Evolutionary conservation across 495 filamentous ascomycete genomes (phyloP).

Genomic region (Neurospora tetraspora): DNA sequence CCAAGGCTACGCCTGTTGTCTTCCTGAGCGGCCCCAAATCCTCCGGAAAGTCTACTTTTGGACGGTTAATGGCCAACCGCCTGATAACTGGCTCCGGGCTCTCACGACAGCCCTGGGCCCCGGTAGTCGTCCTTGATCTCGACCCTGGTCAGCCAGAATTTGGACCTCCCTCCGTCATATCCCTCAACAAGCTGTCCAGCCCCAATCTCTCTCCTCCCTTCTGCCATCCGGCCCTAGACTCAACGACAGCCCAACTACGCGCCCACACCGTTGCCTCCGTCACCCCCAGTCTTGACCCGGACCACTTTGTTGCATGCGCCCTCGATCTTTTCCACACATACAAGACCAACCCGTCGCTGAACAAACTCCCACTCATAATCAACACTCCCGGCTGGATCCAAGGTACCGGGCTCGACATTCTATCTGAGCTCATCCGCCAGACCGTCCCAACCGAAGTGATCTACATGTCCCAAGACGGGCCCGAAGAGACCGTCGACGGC

Average conservation of each 20-base stretch:
- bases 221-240: slow-evolving; percentile 47
- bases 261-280: slow-evolving; percentile 65
- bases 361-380: slow-evolving; percentile 55
- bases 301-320: slow-evolving; percentile 57
- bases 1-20: slow-evolving; percentile 31
- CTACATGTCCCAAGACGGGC: slow-evolving; percentile 66
- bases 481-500: slow-evolving; percentile 50
- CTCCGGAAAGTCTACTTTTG: slow-evolving; percentile 81
- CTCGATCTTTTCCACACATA: slow-evolving; percentile 61
- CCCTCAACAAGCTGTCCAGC: slow-evolving; percentile 51
- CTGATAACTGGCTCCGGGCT: slow-evolving; percentile 43
- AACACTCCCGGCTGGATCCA: slow-evolving; percentile 81
- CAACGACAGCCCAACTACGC: slow-evolving; percentile 28
- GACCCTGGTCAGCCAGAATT: slow-evolving; percentile 83
- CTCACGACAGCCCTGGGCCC: slow-evolving; percentile 18
- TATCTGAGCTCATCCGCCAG: slow-evolving; percentile 49
- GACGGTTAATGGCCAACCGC: slow-evolving; percentile 63
- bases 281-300: slow-evolving; percentile 59
- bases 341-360: slow-evolving; percentile 23
- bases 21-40: slow-evolving; percentile 72
- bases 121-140: slow-evolving; percentile 62
- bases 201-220: slow-evolving; percentile 68
- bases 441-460: slow-evolving; percentile 49
- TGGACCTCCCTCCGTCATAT: slow-evolving; percentile 64
- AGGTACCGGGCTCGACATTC: slow-evolving; percentile 61